These are phyloP conservation scores for Zygosaccharomyces kombuchaensis DNA, from an alignment of 805 yeast genomes.

Conservation along the genomic window DNA sequence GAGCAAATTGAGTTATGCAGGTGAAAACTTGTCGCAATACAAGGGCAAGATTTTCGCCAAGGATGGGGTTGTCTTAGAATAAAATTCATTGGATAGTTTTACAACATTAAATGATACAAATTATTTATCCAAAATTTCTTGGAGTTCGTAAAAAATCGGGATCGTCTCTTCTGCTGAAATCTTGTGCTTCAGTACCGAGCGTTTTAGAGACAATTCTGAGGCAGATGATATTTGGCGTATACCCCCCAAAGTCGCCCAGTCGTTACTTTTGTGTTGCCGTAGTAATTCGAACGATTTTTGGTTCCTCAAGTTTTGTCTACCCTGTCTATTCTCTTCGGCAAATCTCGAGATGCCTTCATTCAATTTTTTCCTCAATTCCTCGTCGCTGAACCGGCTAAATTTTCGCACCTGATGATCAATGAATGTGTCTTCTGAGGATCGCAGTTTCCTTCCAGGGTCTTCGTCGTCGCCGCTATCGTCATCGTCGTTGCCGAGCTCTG, in stretches of 20 bases:
- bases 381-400: constrained; percentile 20
- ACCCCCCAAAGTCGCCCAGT: constrained; percentile 1
- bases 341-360: constrained; percentile 28
- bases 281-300: constrained; percentile 32
- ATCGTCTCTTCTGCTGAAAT: constrained; percentile 31
- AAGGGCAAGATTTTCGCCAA: constrained; percentile 41
- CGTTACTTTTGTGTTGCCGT: constrained; percentile 10
- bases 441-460: neutral
- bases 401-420: constrained; percentile 4
- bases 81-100: neutral
- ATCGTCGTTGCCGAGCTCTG: neutral
- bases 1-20: constrained; percentile 68
- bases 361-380: constrained; percentile 27
- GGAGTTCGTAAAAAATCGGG: constrained; percentile 31
- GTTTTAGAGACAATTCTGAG: constrained; percentile 2
- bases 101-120: neutral
- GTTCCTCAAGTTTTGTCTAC: constrained; percentile 27
- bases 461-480: constrained; percentile 1
- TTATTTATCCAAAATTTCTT: constrained; percentile 18
- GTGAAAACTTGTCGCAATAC: constrained; percentile 61
- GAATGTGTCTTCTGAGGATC: constrained; percentile 3
- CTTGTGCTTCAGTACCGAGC: constrained; percentile 2
- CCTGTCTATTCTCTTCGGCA: constrained; percentile 31
- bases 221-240: constrained; percentile 6
- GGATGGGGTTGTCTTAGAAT: constrained; percentile 27